Evolutionary conservation across 176 grass and related monocot genomes (phyloP), one percentile per base, ranked within the genome.

Genomic region (Carex littledalei): DNA sequence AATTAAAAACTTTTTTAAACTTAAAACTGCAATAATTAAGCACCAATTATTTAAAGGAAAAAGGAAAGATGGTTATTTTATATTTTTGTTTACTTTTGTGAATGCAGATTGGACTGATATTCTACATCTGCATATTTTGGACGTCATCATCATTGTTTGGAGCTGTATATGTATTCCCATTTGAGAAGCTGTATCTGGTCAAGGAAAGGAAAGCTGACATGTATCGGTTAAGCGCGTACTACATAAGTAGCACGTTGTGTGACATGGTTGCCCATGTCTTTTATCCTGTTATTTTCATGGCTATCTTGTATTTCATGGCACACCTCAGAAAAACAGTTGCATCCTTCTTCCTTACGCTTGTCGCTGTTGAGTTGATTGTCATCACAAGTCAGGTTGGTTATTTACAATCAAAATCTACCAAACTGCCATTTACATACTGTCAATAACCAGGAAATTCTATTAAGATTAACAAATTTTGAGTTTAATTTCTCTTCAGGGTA

Each of bases 71-170:
- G 39, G 49, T n/a, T 75, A 26, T 21, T 59, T 34, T 61, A 75
- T 50, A 67, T 63, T 58, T 17, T 39, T 39, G 2, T 66, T 26
- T 49, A 60, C 34, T 71, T 59, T 39, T 60, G 8, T 22, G 17
- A 43, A 50, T 59, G 41, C 65, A 91, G 83, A 89, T 97, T 15
- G 94, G 94, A 4, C 81, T 97, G 74, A 94, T 97, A 64, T 97
- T 97, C 88, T 97, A 94, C 79, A 97, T 97, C 82, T 97, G 94
- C 90, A 97, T 97, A 82, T 97, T 97, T 87, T 97, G 94, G 94
- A 97, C 94, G 2, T 97, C 94, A n/a, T 97, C 94, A 1, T 94
- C 94, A 18, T 80, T 97, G 5, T 94, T 97, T 80, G 92, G 92
- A n/a, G 91, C 94, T 37, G 94, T 92, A 62, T 97, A 97, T 85